These are phyloP conservation scores for Phytophthora constricta DNA, from an alignment of 352 stramenopile species.

Conservation along the genomic window DNA sequence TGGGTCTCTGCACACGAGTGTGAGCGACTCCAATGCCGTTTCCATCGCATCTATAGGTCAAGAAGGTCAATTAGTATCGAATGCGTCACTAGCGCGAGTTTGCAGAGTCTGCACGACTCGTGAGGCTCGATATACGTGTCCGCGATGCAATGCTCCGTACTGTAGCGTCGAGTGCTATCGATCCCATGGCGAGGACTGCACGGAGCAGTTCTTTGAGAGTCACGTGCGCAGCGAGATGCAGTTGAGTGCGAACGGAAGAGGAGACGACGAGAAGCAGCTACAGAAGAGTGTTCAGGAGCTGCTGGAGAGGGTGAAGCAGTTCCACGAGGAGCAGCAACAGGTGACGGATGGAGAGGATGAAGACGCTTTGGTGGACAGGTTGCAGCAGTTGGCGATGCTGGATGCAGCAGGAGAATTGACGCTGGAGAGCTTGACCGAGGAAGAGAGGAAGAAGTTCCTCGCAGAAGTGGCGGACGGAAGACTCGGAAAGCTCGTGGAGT, in stretches of 20 bases:
- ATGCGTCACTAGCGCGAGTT: constrained; percentile 51
- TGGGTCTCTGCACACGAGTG: constrained; percentile 50
- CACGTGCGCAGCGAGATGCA: constrained; percentile 69
- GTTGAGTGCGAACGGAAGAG: constrained; percentile 38
- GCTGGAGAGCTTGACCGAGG: constrained; percentile 62
- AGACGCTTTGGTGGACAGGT: constrained; percentile 41
- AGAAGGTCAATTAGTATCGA: constrained; percentile 16
- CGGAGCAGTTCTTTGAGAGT: constrained; percentile 79
- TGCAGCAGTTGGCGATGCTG: constrained; percentile 59
- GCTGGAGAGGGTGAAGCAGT: constrained; percentile 59
- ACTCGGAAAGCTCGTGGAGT: constrained; percentile 63
- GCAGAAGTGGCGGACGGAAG: constrained; percentile 66
- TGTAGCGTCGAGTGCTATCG: constrained; percentile 85
- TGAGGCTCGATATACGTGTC: constrained; percentile 82
- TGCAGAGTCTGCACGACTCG: constrained; percentile 71
- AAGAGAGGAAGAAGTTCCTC: constrained; percentile 69
- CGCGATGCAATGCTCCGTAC: constrained; percentile 81
- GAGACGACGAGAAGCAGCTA: constrained; percentile 29
- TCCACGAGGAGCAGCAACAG: constrained; percentile 54
- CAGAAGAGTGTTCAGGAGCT: constrained; percentile 53
- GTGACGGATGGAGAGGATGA: constrained; percentile 27
- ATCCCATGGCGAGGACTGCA: constrained; percentile 70
- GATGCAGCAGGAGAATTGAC: constrained; percentile 55
- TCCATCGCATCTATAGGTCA: constrained; percentile 2
- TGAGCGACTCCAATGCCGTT: constrained; percentile 37